Base-by-base conservation (phyloP, 306 rosid genomes). In the Pachyrhizus erosus region DNA sequence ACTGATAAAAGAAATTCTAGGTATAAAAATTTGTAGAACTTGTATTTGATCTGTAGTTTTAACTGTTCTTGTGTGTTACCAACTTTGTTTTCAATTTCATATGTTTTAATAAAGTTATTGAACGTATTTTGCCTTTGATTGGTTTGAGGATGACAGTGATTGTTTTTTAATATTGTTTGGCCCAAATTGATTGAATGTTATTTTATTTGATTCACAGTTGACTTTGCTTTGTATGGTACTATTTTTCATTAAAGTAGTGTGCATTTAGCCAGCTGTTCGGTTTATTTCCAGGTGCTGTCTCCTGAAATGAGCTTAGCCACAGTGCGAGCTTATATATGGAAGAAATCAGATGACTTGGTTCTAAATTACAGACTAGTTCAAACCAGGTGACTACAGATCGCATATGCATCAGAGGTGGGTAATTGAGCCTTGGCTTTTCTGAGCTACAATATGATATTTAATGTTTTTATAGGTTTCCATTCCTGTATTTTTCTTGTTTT, bases 281-380 rank as follows among this genome's bases (percentile, higher is more conserved):
- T 26, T 74, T 66, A 46, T 75, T 79, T 83, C 23, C 90, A 96
- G 99, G 97, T 89, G 33, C 85, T 96, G 88, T 81, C 92, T 58
- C 97, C 97, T 55, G 98, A 93, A 7, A 84, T 93, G 97, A 96
- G 98, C 86, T 87, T 96, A 84, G 99, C 99, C 86, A 96, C 99
- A 14, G 98, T 92, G 74, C 88, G 97, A 68, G 86, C 96, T 86
- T 96, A 96, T 83, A 80, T 96, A 79, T 96, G 99, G 99, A 96
- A 93, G 92, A 96, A 96, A 90, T 5, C 93, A 14, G 99, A 96
- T 42, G 99, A 96, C 83, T 85, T 96, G 51, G 72, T 93, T 85
- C 89, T 96, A 84, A 92, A 96, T 87, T 96, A 96, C 83, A 91
- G 92, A 91, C 87, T 93, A 86, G 83, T 89, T 82, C 97, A 89